Evolutionary conservation across 768 basidiomycete species (phyloP), one percentile per base, ranked within the genome.

Genomic region (Mycena epipterygia): DNA sequence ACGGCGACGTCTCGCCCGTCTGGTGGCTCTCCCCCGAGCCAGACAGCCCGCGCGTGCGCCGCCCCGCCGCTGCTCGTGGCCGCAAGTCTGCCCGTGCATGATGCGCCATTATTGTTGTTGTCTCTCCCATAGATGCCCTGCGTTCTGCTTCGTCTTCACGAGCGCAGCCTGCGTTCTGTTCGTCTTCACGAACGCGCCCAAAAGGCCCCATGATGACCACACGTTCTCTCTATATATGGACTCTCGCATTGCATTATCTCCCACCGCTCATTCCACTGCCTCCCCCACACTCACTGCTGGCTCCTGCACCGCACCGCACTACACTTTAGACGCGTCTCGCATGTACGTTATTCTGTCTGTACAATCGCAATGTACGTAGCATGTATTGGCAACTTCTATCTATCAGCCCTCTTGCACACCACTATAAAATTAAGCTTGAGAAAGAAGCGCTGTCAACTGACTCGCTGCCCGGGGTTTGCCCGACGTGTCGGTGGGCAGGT

Each of bases 61-160:
- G 30, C 17, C 16, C 57, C 5, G 49, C 66, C 5, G 46, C 51
- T 29, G 27, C 83, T 42, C 85, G 86, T 62, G 87, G 86, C 13
- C 83, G 87, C 64, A 83, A 81, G 75, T 66, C 79, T 27, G 81
- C 82, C n/a, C 83, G 85, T 58, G 78, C 77, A 64, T 75, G 51
- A 29, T 19, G 16, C 76, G 27, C 80, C 78, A 77, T 81, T 78
- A 78, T 63, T 55, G 37, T 66, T 33, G 19, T 29, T 33, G 32
- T 49, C n/a, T 33, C 48, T n/a, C 41, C 48, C 30, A 64, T 64
- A 64, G 66, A 67, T 60, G 42, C 55, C 44, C 41, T 52, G 37
- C 57, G 53, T 41, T 64, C 48, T 25, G 29, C 6, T 12, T 30
- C 60, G 14, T 59, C 64, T 6, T 53, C 35, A 17, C 32, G 23